A percentile compares a stretch with the other conserved stretches of the same genome.
Conservation (phyloP, 352 stramenopile genomes). For the Phytophthora ramorum region DNA sequence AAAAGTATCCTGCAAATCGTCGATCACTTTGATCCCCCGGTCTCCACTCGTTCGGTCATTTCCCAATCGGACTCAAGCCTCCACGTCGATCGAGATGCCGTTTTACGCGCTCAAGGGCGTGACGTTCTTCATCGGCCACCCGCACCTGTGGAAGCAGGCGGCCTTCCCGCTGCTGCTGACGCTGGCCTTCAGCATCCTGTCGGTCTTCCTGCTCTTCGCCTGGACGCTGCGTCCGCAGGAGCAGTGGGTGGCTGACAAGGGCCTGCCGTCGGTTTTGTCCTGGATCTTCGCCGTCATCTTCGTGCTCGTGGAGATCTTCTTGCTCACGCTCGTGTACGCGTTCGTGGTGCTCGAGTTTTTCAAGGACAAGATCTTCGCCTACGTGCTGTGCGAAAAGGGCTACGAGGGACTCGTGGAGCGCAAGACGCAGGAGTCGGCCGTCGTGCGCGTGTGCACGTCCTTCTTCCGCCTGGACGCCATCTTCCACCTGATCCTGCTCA, state of each 20-base stretch:
- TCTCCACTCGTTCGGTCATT: conserved; percentile 30
- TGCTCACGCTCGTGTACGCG: conserved; percentile 56
- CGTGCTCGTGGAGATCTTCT: conserved; percentile 65
- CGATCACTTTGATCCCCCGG: conserved; percentile 24
- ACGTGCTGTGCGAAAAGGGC: conserved; percentile 50
- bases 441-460: conserved; percentile 41
- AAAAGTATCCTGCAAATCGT: conserved; percentile 19
- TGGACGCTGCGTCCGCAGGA: conserved; percentile 52
- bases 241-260: conserved; percentile 40
- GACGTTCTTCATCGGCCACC: conserved; percentile 57
- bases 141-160: conserved; percentile 53
- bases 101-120: conserved; percentile 54
- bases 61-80: conserved; percentile 11
- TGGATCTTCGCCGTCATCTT: conserved; percentile 61
- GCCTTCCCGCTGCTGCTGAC: conserved; percentile 62
- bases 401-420: conserved; percentile 40
- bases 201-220: conserved; percentile 53
- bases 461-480: conserved; percentile 58
- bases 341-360: conserved; percentile 58
- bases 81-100: conserved; percentile 24
- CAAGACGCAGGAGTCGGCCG: conserved; percentile 41
- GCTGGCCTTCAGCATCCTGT: conserved; percentile 51
- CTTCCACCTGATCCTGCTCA: conserved; percentile 51
- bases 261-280: conserved; percentile 43
- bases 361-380: conserved; percentile 66